These are phyloP conservation scores for Pseudogymnoascus sp. DNA, from an alignment of 2,329 filamentous ascomycete species.

Conservation along the genomic window DNA sequence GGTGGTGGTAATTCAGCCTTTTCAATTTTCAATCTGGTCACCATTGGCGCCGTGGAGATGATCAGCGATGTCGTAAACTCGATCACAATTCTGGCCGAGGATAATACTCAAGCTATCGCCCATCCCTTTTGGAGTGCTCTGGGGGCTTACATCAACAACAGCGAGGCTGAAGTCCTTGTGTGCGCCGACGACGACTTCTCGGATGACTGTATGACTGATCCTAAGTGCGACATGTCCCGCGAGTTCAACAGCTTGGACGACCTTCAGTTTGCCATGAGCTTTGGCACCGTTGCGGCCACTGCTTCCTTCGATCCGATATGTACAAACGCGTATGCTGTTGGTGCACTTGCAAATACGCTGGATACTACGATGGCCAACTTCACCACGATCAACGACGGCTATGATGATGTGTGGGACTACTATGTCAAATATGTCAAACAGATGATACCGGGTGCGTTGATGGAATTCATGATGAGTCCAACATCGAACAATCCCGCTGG, in stretches of 20 bases:
- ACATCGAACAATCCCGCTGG: not conserved
- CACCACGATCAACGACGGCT: slow-evolving; percentile 12
- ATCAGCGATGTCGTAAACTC: not conserved
- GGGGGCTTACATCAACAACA: slow-evolving; percentile 11
- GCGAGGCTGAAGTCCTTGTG: not conserved
- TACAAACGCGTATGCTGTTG: slow-evolving; percentile 11
- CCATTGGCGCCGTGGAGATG: slow-evolving; percentile 11
- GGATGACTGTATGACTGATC: not conserved
- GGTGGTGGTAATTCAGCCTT: too few relatives aligned
- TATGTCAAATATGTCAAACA: slow-evolving; percentile 15
- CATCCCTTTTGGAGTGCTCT: slow-evolving; percentile 14
- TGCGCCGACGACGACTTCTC: slow-evolving; percentile 9
- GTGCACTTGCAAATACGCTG: not conserved
- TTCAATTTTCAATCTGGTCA: too few relatives aligned
- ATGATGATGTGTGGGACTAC: slow-evolving; percentile 14
- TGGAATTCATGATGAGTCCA: slow-evolving; percentile 10
- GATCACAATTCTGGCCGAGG: not conserved
- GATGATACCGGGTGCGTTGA: slow-evolving; percentile 9
- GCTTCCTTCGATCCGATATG: too few relatives aligned
- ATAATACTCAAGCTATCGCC: slow-evolving; percentile 13
- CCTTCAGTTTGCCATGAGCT: too few relatives aligned
- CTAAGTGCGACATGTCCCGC: slow-evolving; percentile 8
- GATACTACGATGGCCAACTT: slow-evolving; percentile 11
- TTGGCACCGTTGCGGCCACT: too few relatives aligned
- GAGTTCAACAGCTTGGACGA: slow-evolving; percentile 10